Base-by-base conservation (phyloP, 2,329 filamentous ascomycete species). In the Exophiala calicioides region DNA sequence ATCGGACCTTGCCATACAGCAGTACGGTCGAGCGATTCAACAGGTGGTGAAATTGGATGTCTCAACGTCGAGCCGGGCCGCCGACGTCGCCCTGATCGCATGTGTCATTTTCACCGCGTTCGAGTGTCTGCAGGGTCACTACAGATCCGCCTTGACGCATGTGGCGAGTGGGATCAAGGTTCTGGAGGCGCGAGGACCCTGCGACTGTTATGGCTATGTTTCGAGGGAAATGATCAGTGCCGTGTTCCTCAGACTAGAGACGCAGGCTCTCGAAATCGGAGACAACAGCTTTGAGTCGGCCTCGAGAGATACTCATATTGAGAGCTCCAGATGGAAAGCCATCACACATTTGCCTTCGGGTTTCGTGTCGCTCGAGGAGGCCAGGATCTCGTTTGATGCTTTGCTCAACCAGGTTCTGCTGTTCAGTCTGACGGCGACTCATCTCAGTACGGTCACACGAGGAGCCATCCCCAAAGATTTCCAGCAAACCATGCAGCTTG, bases 71-170 rank as follows among this genome's bases (percentile, higher is more conserved):
- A 20, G 15, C 16, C 23, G 32, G 13, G 24, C 30, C 12, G 42
- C 33, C n/a, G 47, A 45, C 13, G 32, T 50, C 30, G 42, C 36
- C 27, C 31, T 50, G 15, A 29, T 29, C 5, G 19, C 35, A 9
- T 50, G 43, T 26, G 35, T 50, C 20, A 42, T 50, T 10, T 50
- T 50, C 32, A 30, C 33, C 21, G 33, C 24, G 34, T 26, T 47
- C 18, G 47, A 50, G 35, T 38, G 33, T 18, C 15, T 50, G 5
- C 18, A 30, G 21, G 34, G 35, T 13, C 32, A 45, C 27, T 47
- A 31, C 27, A 23, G 29, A 26, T 46, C 41, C 30, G 30, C 42
- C 12, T 13, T 47, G 16, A 46, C 19, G 15, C 47, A 50, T 31
- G 16, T 50, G 21, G 19, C 13, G n/a, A 37, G 30, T 15, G 43